A percentile compares a stretch with the other conserved stretches of the same genome.
phyloP scores from a whole-genome alignment of 2,329 filamentous ascomycete genomes.

The Xylariaceae sp. region DNA sequence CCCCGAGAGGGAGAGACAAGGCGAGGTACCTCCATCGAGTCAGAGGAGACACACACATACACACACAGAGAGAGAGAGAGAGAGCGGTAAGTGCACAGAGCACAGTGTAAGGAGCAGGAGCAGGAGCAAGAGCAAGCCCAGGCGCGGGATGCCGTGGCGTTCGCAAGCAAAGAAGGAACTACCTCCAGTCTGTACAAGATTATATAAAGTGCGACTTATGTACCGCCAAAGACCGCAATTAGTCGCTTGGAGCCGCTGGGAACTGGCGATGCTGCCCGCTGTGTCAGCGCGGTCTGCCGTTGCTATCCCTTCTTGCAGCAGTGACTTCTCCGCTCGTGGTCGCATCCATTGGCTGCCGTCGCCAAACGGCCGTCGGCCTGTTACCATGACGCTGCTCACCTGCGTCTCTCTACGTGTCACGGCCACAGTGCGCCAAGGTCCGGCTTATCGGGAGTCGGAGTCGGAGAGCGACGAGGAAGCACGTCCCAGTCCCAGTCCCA shows the following conservation, averaged over 20 bases:
- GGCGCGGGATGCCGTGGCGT: conserved; percentile 18
- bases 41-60: not conserved
- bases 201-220: not conserved
- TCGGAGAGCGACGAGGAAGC: conserved; percentile 13
- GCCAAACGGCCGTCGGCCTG: not conserved
- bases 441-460: conserved; percentile 24
- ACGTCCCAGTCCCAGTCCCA: no score
- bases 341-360: conserved; percentile 13
- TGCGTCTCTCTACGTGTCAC: conserved; percentile 20
- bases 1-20: not conserved
- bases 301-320: not conserved
- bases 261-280: not conserved
- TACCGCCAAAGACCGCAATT: not conserved
- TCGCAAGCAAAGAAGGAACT: not conserved
- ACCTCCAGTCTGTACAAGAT: conserved; percentile 3
- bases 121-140: not conserved
- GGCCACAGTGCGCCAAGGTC: conserved; percentile 30
- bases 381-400: not conserved
- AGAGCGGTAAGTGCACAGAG: conserved; percentile 7
- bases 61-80: not conserved
- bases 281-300: not conserved
- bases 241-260: conserved; percentile 20
- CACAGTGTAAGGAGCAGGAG: conserved; percentile 16
- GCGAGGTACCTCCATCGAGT: not conserved
- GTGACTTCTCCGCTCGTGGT: conserved; percentile 1